Evolutionary conservation across 805 yeast species (phyloP).

Genomic region (Metschnikowia similis): DNA sequence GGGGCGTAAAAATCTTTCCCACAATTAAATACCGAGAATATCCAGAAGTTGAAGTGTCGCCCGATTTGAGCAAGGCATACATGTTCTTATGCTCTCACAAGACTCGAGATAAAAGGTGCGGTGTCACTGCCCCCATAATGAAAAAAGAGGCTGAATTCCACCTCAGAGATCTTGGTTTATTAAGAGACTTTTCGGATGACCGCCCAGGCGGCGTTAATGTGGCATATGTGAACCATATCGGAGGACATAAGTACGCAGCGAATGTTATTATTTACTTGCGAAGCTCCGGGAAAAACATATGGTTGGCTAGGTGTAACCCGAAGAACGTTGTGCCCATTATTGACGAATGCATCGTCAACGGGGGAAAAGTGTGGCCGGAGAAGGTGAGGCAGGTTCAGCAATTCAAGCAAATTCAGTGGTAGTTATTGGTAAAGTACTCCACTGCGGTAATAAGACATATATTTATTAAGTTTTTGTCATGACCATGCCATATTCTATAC

Average conservation of each 20-base stretch:
- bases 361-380: conserved; percentile 68
- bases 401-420: conserved; percentile 53
- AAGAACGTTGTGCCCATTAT: conserved; percentile 67
- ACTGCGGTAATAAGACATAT: neutral
- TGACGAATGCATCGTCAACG: conserved; percentile 67
- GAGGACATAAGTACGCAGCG: conserved; percentile 95
- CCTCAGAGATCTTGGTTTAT: conserved; percentile 64
- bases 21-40: conserved; percentile 11
- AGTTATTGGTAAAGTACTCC: neutral
- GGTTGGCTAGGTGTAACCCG: conserved; percentile 88
- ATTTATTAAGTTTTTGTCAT: neutral
- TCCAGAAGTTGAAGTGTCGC: conserved; percentile 29
- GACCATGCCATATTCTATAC: neutral
- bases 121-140: conserved; percentile 89
- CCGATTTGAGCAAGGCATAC: conserved; percentile 35
- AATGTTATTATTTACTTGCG: conserved; percentile 74
- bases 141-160: conserved; percentile 71
- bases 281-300: conserved; percentile 64
- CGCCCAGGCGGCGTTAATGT: conserved; percentile 74
- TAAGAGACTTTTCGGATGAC: conserved; percentile 72
- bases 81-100: conserved; percentile 83
- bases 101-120: conserved; percentile 91
- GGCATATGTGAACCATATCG: conserved; percentile 77
- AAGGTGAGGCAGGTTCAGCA: conserved; percentile 58
- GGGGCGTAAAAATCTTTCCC: conserved; percentile 8